Evolutionary conservation across 2,329 filamentous ascomycete species (phyloP).

Genomic region (Neopestalotiopsis rosae): DNA sequence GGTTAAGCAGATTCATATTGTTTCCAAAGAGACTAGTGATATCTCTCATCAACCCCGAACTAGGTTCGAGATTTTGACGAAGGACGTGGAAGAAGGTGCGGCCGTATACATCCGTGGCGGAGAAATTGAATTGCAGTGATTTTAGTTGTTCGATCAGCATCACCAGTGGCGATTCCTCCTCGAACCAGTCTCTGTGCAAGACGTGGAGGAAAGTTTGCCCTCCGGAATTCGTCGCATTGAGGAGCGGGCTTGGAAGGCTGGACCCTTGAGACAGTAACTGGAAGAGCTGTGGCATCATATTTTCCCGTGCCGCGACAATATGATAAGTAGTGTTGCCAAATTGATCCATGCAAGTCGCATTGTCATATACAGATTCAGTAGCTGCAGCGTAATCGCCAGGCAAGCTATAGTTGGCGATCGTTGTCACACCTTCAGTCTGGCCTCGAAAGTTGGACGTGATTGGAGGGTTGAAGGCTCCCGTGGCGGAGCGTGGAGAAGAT

Average conservation of each 20-base stretch:
- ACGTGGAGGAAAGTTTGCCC: conserved; percentile 39
- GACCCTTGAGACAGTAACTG: conserved; percentile 26
- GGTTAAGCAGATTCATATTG: conserved; percentile 36
- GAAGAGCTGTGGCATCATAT: conserved; percentile 26
- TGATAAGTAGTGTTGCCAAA: conserved; percentile 62
- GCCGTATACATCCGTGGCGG: conserved; percentile 36
- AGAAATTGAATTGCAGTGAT: conserved; percentile 26
- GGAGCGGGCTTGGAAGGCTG: conserved; percentile 27
- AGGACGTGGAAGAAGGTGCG: conserved; percentile 40
- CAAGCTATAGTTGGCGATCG: conserved; percentile 39
- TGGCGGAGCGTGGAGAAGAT: conserved; percentile 11
- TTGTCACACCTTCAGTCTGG: conserved; percentile 5
- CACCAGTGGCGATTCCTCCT: conserved; percentile 26
- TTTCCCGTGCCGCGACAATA: conserved; percentile 26
- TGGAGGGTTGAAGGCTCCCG: background rate
- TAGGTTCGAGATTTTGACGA: conserved; percentile 25
- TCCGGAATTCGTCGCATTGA: conserved; percentile 34
- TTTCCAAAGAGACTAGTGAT: conserved; percentile 29
- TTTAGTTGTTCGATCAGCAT: conserved; percentile 29
- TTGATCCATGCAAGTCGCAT: conserved; percentile 38
- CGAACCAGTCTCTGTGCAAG: conserved; percentile 37
- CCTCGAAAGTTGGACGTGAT: background rate
- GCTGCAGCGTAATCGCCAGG: conserved; percentile 55
- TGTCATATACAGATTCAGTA: conserved; percentile 17
- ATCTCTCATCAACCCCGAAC: conserved; percentile 24